phyloP scores from a whole-genome alignment of 495 filamentous ascomycete genomes.

The Penicillium ochrochloron region DNA sequence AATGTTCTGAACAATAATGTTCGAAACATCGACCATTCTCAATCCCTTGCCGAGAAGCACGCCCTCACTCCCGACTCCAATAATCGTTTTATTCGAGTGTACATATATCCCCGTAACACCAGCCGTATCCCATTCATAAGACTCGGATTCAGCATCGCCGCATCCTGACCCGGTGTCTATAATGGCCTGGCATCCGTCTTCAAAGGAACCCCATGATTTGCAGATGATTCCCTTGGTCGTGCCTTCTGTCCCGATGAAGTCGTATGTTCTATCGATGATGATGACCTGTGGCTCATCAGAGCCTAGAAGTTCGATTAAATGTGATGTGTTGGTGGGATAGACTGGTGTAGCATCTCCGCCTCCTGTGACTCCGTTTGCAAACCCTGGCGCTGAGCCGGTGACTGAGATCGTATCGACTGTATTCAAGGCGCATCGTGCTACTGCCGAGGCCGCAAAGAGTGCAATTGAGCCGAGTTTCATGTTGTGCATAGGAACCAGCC shows the following conservation, averaged over 20 bases:
- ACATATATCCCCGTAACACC: not conserved
- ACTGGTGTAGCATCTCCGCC: not conserved
- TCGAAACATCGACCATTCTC: conserved; percentile 1
- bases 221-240: not conserved
- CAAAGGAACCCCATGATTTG: not conserved
- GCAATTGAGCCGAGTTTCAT: not conserved
- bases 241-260: not conserved
- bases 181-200: not conserved
- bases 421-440: not conserved
- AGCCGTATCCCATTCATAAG: not conserved
- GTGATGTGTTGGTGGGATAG: not conserved
- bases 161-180: not conserved
- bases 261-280: not conserved
- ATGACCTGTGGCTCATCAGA: not conserved
- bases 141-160: not conserved
- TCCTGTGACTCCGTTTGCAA: not conserved
- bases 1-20: not conserved
- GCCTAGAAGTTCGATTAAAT: not conserved
- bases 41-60: not conserved
- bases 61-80: not conserved
- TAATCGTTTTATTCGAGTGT: not conserved
- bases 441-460: not conserved
- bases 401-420: not conserved
- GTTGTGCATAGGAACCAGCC: not conserved
- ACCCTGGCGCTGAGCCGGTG: not conserved